Conservation (phyloP, 163 green algal species). For the Volvox carteri region DNA sequence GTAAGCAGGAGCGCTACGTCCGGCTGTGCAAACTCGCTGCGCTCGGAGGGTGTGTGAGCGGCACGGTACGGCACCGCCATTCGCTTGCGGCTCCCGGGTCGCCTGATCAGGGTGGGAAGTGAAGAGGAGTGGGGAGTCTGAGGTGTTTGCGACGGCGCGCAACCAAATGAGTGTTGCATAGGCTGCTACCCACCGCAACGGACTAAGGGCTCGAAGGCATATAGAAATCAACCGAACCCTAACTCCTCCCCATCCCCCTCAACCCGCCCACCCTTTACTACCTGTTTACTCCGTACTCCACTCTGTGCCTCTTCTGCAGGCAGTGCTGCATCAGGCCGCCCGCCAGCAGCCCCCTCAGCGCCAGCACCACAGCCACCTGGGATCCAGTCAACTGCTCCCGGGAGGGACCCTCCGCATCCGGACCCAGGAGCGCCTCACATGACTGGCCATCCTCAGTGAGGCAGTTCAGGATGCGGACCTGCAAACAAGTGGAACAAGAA, state of each 20-base stretch:
- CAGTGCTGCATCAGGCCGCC: slow-evolving; percentile 67
- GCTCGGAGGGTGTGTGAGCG: slow-evolving; percentile 67
- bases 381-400: slow-evolving; percentile 40
- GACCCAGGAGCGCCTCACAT: too few species aligned
- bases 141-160: too few species aligned
- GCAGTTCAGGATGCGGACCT: neutral
- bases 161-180: too few species aligned
- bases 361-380: slow-evolving; percentile 65
- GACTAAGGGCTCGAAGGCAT: too few species aligned
- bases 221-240: too few species aligned
- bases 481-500: too few species aligned
- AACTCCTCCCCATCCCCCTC: too few species aligned
- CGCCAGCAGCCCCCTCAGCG: slow-evolving; percentile 72
- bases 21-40: slow-evolving; percentile 76
- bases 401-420: neutral
- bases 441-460: too few species aligned
- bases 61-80: slow-evolving; percentile 77
- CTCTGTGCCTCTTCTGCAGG: slow-evolving; percentile 67
- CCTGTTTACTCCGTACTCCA: slow-evolving; percentile 72
- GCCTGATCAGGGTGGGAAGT: too few species aligned
- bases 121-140: too few species aligned
- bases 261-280: too few species aligned
- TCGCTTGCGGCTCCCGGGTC: slow-evolving; percentile 61
- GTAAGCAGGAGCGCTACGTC: slow-evolving; percentile 74
- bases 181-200: too few species aligned